Evolutionary conservation across 1,284 basidiomycete species (phyloP).

Genomic region (Ceratobasidium sp.): DNA sequence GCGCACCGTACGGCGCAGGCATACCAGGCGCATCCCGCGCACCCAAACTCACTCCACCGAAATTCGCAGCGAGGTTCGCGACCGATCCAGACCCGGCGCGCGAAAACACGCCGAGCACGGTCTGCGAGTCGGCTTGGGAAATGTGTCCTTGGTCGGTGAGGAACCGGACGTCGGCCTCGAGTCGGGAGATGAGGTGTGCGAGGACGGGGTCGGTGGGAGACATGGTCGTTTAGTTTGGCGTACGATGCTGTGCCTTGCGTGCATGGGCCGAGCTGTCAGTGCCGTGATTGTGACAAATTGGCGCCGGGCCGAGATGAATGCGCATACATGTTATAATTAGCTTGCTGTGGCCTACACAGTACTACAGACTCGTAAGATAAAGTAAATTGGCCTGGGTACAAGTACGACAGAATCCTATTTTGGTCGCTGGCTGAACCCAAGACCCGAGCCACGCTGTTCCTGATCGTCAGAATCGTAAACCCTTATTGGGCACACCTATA

Average conservation of each 20-base stretch:
- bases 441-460: no score
- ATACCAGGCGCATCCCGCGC: neutral
- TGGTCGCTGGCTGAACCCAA: no score
- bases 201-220: conserved; percentile 53
- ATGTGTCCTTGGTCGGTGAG: conserved; percentile 65
- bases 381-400: neutral
- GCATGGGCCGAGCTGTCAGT: neutral
- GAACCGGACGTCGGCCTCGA: conserved; percentile 67
- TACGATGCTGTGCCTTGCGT: no score
- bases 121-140: conserved; percentile 58
- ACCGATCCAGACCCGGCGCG: conserved; percentile 12
- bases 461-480: no score
- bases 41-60: conserved; percentile 35
- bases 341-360: no score
- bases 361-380: no score
- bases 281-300: neutral
- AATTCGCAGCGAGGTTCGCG: conserved; percentile 41
- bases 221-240: no score
- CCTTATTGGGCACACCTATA: no score
- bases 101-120: conserved; percentile 61
- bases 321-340: neutral
- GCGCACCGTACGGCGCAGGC: conserved; percentile 34
- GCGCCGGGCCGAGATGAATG: neutral
- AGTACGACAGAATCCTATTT: no score
- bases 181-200: conserved; percentile 65